phyloP scores from a whole-genome alignment of 495 filamentous ascomycete species.

The Polyplosphaeria fusca region DNA sequence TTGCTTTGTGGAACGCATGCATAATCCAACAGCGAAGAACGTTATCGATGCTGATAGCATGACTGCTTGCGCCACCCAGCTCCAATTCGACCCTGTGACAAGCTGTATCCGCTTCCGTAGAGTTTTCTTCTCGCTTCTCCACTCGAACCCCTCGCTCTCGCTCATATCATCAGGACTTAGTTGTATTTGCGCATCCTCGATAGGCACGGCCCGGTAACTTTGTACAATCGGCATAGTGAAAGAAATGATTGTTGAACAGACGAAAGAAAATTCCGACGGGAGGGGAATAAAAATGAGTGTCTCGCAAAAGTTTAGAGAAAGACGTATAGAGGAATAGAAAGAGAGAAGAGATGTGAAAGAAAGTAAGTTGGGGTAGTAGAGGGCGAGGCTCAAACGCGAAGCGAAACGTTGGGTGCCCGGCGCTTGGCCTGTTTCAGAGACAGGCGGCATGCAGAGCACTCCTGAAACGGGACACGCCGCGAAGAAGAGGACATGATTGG shows the following conservation, averaged over 20 bases:
- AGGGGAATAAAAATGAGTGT: background rate
- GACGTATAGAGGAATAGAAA: background rate
- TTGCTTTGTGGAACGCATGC: conserved; percentile 7
- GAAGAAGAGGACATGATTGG: too few relatives aligned
- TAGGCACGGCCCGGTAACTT: conserved; percentile 1
- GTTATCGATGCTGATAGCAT: conserved; percentile 12
- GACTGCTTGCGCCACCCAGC: conserved; percentile 6
- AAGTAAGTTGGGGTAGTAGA: too few relatives aligned
- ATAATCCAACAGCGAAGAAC: conserved; percentile 8
- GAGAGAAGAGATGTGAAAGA: background rate
- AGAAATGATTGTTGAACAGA: conserved; percentile 4
- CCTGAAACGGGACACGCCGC: too few relatives aligned
- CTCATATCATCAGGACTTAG: conserved; percentile 3
- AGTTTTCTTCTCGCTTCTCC: background rate
- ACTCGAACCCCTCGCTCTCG: conserved; percentile 14
- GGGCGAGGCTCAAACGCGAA: background rate
- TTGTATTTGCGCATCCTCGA: background rate
- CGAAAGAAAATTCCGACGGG: background rate
- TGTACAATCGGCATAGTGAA: background rate
- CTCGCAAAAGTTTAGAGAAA: background rate
- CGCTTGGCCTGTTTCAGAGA: too few relatives aligned
- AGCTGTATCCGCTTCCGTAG: background rate
- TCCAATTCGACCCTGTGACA: conserved; percentile 9
- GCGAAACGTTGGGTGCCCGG: too few relatives aligned
- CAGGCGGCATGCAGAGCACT: too few relatives aligned